These are phyloP conservation scores for Agaricus bisporus DNA, from an alignment of 768 basidiomycete genomes.

Conservation along the genomic window DNA sequence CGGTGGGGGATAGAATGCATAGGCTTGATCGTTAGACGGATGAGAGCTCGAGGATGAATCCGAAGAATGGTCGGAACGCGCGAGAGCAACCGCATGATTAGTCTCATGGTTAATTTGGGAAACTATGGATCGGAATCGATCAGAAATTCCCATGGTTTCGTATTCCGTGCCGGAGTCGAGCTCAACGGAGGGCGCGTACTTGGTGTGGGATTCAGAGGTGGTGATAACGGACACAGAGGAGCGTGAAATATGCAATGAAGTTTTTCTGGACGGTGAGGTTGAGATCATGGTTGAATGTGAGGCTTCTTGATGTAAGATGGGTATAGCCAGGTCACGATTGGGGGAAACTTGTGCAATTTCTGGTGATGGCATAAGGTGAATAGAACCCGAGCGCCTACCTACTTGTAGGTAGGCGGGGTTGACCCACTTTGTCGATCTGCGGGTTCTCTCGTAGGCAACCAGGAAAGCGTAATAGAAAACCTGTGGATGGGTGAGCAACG, in stretches of 20 bases:
- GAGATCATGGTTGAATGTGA: constrained; percentile 12
- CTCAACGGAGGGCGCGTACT: constrained; percentile 1
- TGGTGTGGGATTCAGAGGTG: not conserved
- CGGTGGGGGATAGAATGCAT: constrained; percentile 22
- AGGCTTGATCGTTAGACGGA: constrained; percentile 15
- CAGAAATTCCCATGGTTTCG: constrained; percentile 37
- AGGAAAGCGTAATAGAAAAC: constrained; percentile 8
- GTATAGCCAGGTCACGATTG: not conserved
- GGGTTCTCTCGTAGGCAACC: constrained; percentile 19
- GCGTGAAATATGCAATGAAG: constrained; percentile 1
- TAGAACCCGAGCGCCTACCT: constrained; percentile 8
- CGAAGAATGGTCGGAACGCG: constrained; percentile 22
- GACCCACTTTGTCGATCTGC: constrained; percentile 15
- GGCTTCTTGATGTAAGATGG: constrained; percentile 1
- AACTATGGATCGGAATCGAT: constrained; percentile 46
- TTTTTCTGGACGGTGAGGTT: constrained; percentile 6
- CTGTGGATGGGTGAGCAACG: constrained; percentile 1
- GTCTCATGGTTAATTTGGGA: constrained; percentile 47
- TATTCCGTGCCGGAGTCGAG: constrained; percentile 21
- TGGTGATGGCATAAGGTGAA: not conserved
- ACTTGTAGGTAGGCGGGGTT: constrained; percentile 10
- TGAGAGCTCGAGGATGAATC: constrained; percentile 6
- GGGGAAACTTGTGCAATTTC: not conserved
- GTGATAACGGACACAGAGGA: not conserved
- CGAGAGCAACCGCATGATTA: constrained; percentile 38